Evolutionary conservation across 768 basidiomycete genomes (phyloP), one percentile per base, ranked within the genome.

Genomic region (Gloeophyllum trabeum): DNA sequence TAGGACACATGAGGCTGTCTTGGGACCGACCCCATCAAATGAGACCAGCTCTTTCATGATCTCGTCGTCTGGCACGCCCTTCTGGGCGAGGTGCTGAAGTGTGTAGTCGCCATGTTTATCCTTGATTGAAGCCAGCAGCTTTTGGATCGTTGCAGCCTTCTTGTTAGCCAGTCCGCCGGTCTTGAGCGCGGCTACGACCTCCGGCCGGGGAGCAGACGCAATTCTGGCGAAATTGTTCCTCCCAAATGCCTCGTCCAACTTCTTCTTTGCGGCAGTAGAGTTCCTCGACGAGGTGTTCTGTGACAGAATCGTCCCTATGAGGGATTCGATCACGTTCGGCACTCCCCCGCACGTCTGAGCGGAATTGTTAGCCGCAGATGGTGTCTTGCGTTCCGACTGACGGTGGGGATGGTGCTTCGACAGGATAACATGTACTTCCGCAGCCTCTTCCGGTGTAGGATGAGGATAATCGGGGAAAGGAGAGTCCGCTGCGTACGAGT

Each of bases 1-100:
- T 10, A 79, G 55, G 0, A 80, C 76, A 45, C 77, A 79, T 1
- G 76, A 72, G 1, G 75, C 76, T 1, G 76, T 78, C 56, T 79
- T 79, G 1, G 75, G 76, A 1, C 77, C 76, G 6, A 80, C 76
- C 1, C 76, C 77, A 23, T 66, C 56, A 43, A 72, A 72, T 3
- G 73, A 66, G 12, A 76, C 66, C 21, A 79, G 64, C 47, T 73
- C 75, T 46, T 63, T 55, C 76, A 76, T 78, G 24, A 70, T 67
- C n/a, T 63, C 62, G 22, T 67, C 68, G 53, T 78, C 64, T 1
- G 69, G 49, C 21, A 61, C 45, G n/a, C 42, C 44, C 41, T 51
- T 48, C 2, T 51, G 51, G 1, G 58, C 59, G 20, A 79, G 66
- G 54, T 77, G 73, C 45, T 79, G 76, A 13, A 79, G 55, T n/a